Percentiles rank a stretch among this genome's conserved stretches.
Conservation (phyloP, 495 filamentous ascomycete genomes). For the Xylona heveae region DNA sequence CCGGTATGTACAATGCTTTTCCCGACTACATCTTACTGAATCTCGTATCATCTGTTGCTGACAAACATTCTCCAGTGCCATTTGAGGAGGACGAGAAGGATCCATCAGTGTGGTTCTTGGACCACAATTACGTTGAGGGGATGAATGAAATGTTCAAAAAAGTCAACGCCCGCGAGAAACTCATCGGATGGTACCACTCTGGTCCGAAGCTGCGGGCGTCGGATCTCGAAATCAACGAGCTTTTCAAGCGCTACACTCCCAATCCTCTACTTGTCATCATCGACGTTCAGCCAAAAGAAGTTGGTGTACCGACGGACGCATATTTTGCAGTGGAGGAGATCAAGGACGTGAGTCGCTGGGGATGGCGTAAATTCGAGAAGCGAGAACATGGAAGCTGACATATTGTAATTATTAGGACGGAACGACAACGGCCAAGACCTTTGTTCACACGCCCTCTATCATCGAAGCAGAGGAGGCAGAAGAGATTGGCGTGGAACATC, state of each 20-base stretch:
- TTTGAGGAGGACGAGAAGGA: constrained; percentile 99
- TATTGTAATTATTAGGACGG: constrained; percentile 44
- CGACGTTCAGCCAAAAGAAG: constrained; percentile 95
- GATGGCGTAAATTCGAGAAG: not conserved
- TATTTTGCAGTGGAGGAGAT: constrained; percentile 99
- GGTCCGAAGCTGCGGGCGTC: constrained; percentile 92
- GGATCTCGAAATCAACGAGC: constrained; percentile 97
- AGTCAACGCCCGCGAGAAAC: constrained; percentile 95
- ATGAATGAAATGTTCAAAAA: constrained; percentile 99
- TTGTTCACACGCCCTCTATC: constrained; percentile 96
- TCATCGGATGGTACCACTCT: constrained; percentile 99
- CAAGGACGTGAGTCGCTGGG: constrained; percentile 73
- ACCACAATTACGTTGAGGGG: constrained; percentile 97
- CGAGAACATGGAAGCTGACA: no score
- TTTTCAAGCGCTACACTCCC: constrained; percentile 97
- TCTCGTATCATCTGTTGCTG: no score
- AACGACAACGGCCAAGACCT: constrained; percentile 89
- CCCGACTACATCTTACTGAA: no score
- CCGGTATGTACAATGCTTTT: constrained; percentile 37
- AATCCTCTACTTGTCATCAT: constrained; percentile 94
- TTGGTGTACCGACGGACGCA: constrained; percentile 93
- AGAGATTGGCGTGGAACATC: constrained; percentile 96
- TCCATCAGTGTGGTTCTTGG: constrained; percentile 95
- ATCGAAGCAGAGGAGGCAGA: constrained; percentile 98
- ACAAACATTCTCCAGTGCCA: constrained; percentile 39